Evolutionary conservation across 202 grass and related monocot species (phyloP).

Genomic region (Schoenoplectus triqueter): DNA sequence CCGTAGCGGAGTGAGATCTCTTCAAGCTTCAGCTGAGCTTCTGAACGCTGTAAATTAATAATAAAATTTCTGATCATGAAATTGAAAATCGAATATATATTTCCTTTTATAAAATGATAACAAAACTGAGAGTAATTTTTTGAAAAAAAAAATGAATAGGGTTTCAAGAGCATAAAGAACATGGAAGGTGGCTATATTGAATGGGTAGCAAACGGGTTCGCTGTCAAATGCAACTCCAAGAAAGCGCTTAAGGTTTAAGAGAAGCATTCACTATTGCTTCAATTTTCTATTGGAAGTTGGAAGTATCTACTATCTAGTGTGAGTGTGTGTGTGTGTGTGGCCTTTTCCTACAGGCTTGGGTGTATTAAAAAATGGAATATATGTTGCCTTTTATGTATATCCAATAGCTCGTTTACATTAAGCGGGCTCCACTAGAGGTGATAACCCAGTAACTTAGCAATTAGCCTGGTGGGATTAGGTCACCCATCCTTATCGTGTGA

Average conservation of each 20-base stretch:
- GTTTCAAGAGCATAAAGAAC: constrained; percentile 66
- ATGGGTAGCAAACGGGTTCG: constrained; percentile 52
- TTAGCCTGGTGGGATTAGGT: background rate
- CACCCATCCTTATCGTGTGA: background rate
- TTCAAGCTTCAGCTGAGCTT: constrained; percentile 57
- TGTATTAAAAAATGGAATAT: no score
- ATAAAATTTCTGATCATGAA: no score
- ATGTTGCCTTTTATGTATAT: background rate
- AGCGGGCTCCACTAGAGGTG: background rate
- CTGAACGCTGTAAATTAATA: constrained; percentile 41
- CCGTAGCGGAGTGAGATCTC: constrained; percentile 70
- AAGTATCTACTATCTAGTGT: background rate
- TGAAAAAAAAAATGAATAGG: constrained; percentile 30
- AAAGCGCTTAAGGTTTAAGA: background rate
- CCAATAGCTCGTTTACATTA: background rate
- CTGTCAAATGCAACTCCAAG: constrained; percentile 38
- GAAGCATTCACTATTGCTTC: background rate
- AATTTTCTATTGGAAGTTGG: background rate
- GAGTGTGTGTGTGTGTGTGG: background rate
- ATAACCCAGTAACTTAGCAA: background rate
- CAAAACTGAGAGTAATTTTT: no score
- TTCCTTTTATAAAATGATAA: no score
- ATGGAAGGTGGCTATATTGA: constrained; percentile 71
- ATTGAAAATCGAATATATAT: no score
- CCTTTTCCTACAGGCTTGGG: background rate